A percentile compares a stretch with the other conserved stretches of the same genome.
phyloP scores from a whole-genome alignment of 306 rosid genomes.

The Inga leiocalycina region DNA sequence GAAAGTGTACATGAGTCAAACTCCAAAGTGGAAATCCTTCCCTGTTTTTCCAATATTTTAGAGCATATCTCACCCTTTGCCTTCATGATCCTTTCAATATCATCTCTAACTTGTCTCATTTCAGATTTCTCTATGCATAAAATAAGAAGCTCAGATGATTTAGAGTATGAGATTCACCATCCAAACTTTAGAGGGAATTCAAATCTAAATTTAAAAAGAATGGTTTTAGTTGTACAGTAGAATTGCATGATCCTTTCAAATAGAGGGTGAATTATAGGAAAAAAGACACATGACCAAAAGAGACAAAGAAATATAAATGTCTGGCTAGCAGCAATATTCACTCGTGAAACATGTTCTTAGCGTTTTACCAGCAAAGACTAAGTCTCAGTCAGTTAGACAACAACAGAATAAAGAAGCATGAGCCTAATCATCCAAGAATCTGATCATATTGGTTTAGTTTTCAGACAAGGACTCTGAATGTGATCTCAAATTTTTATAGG shows the following conservation, averaged over 20 bases:
- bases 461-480: not conserved
- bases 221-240: not conserved
- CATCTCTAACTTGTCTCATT: constrained; percentile 48
- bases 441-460: not conserved
- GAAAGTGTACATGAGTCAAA: constrained; percentile 62
- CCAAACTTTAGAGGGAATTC: not conserved
- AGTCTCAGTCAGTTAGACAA: not conserved
- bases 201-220: not conserved
- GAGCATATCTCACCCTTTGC: constrained; percentile 75
- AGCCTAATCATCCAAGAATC: not conserved
- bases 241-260: not conserved
- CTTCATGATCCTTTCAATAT: constrained; percentile 52
- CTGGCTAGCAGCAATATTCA: not conserved
- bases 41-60: constrained; percentile 68
- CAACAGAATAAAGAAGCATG: not conserved
- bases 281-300: not conserved
- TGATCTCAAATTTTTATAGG: not conserved
- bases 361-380: not conserved
- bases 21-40: constrained; percentile 58
- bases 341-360: not conserved
- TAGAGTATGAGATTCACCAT: not conserved
- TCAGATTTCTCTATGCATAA: constrained; percentile 61
- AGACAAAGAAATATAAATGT: not conserved
- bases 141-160: not conserved
- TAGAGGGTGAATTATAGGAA: not conserved